A percentile compares a stretch with the other conserved stretches of the same genome.
Conservation (phyloP, 768 basidiomycete species). For the Mycena filopes region DNA sequence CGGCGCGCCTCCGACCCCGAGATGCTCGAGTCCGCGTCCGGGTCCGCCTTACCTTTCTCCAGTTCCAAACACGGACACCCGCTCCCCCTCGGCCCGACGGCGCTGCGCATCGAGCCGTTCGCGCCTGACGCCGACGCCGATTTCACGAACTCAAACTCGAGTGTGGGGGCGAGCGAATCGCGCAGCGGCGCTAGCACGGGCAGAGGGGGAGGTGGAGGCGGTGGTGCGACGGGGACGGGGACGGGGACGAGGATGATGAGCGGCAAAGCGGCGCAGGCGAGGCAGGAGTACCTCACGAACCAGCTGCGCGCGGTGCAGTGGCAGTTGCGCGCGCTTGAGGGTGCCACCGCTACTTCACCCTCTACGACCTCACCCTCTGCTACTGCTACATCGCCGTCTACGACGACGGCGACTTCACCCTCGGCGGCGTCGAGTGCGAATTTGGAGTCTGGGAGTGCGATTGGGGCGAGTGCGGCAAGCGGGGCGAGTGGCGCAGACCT, state of each 20-base stretch:
- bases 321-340: slow-evolving; percentile 11
- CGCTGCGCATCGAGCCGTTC: slow-evolving; percentile 8
- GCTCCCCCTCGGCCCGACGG: not conserved
- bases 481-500: not conserved
- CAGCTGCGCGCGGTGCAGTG: slow-evolving; percentile 20
- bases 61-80: not conserved
- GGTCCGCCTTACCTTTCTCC: not conserved
- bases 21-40: not conserved
- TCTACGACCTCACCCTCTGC: too few species aligned
- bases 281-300: slow-evolving; percentile 22
- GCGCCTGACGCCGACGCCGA: not conserved
- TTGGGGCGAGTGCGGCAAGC: too few species aligned
- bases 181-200: too few species aligned
- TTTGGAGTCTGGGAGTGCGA: too few species aligned
- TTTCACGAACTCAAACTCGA: too few species aligned
- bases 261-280: slow-evolving; percentile 13
- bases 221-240: too few species aligned
- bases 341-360: not conserved
- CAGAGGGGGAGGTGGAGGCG: too few species aligned
- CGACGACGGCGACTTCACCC: not conserved
- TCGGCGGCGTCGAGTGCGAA: not conserved
- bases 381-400: too few species aligned
- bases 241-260: slow-evolving; percentile 14
- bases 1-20: slow-evolving; percentile 1
- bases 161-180: not conserved